Base-by-base conservation (phyloP, 768 basidiomycete species). In the Cystofilobasidium bisporidii region DNA sequence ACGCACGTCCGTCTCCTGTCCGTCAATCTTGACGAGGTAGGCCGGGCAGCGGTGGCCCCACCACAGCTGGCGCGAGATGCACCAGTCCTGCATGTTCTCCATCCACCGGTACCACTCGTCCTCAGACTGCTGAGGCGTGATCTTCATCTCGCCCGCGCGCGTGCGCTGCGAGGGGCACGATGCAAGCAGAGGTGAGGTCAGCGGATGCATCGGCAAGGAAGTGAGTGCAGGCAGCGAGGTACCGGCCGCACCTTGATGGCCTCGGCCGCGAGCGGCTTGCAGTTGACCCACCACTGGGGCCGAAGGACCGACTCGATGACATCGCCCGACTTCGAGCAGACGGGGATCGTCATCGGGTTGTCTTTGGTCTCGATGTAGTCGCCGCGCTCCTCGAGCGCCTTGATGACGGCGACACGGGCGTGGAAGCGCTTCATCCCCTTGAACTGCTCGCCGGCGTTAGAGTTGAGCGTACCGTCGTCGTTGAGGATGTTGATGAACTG, bases 271-370 rank as follows among this genome's bases (percentile, higher is more conserved):
- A 98, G 80, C 0, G 87, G 87, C 77, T 89, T 85, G 79, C 92
- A 94, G 76, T 86, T 85, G 41, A 99, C 87, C 93, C 94, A 99
- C 96, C 96, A 99, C 75, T 99, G 96, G 0, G 96, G 96, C 77
- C 96, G 98, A 73, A 98, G 80, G 26, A 97, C 80, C 1, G 89
- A 87, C 77, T 99, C 96, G 71, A 98, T 96, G 63, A 99, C 78
- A 75, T 99, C 96, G 1, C 94, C 94, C 3, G 91, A 96, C 82
- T 96, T 94, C 72, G 89, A 94, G 86, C 94, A 98, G 62, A 97
- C 80, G 1, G 94, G 94, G 48, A 99, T 89, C 73, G 87, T 87
- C 96, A 99, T 98, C 12, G 92, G 86, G 78, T 99, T 98, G 73
- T 97, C 90, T 77, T 91, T 93, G 18, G 86, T 86, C 76, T 93